Percentiles rank a stretch among this genome's conserved stretches.
These are phyloP conservation scores for Suillus bovinus DNA, from an alignment of 768 basidiomycete genomes.

Conservation along the genomic window DNA sequence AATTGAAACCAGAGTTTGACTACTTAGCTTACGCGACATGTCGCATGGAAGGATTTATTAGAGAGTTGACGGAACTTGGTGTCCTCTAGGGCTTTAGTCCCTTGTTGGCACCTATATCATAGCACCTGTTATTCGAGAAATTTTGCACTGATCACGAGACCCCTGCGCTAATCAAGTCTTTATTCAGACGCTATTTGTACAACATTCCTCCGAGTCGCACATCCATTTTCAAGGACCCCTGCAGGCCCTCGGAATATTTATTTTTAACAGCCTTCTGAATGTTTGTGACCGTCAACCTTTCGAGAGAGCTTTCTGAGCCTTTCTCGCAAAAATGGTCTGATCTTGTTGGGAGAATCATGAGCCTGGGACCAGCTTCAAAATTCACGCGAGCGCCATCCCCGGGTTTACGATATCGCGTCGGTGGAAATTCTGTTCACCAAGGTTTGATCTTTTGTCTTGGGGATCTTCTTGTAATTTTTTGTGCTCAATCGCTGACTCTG, in stretches of 20 bases:
- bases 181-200: not conserved
- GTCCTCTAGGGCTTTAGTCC: constrained; percentile 15
- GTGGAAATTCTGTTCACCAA: not conserved
- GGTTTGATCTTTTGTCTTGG: not conserved
- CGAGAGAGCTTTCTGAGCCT: not conserved
- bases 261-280: not conserved
- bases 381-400: not conserved
- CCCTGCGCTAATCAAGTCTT: not conserved
- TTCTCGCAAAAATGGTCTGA: not conserved
- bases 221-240: not conserved
- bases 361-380: not conserved
- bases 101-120: not conserved
- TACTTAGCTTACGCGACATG: constrained; percentile 80
- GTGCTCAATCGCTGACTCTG: not conserved
- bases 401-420: not conserved
- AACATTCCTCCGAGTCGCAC: not conserved
- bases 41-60: constrained; percentile 64
- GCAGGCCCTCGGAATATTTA: not conserved
- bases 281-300: not conserved
- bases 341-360: not conserved
- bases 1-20: constrained; percentile 78
- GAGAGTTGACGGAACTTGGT: constrained; percentile 51
- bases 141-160: not conserved
- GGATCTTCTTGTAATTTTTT: not conserved
- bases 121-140: not conserved